Evolutionary conservation across 768 basidiomycete genomes (phyloP), one percentile per base, ranked within the genome.

Genomic region (Tulasnella calospora): DNA sequence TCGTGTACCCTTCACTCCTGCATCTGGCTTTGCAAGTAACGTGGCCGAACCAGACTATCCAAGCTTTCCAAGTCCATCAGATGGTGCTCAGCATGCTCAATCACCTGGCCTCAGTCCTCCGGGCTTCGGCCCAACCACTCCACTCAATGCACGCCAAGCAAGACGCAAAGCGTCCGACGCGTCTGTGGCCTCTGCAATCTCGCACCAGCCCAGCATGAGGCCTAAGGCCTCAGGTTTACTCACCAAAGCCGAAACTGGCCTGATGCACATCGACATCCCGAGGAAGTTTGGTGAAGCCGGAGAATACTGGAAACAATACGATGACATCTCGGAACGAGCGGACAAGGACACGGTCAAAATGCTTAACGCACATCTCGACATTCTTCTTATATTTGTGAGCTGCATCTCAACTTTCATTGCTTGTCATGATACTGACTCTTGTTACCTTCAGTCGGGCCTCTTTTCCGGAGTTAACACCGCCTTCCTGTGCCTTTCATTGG

Each of bases 401-500:
- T 27, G 21, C 30, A 8, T 36, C 9, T 4, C 23, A 30, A 57
- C 9, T 36, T 35, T 3, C 9, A 71, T 71, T 8, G n/a, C 35
- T 36, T 71, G 10, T 9, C 71, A 1, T 71, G 13, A n/a, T 30
- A 38, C 71, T 38, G 71, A 71, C 41, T 36, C 23, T 5, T 3
- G 38, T 12, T 30, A 1, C 2, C n/a, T 46, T 21, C 21, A 78
- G 76, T 61, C 76, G 23, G 76, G 76, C 69, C 76, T 78, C 19
- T 78, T 78, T 38, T 78, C 76, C 30, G 76, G 67, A 15, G 71
- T 78, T 1, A 78, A 78, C 36, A 78, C 67, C 21, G 38, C 69
- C 67, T 78, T 78, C 21, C 13, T 78, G 17, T n/a, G 10, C 40
- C 27, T 71, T 38, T 71, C 76, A 1, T 27, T 78, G 17, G 76